Base-by-base conservation (phyloP, 1,284 basidiomycete species). In the Sanguinoderma infundibulare region DNA sequence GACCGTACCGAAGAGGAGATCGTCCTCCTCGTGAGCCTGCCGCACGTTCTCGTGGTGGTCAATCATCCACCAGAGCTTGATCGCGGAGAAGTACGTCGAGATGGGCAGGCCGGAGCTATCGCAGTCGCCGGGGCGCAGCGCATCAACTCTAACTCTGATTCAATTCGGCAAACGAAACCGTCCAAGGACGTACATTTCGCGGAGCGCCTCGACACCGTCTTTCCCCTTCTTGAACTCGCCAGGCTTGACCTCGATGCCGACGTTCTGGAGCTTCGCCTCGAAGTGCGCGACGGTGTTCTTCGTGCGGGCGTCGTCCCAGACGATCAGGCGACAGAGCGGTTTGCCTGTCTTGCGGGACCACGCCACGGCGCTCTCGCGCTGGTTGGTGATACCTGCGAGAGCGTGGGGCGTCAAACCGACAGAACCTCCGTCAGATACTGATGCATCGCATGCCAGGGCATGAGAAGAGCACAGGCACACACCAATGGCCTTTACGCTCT, bases 41-140 rank as follows among this genome's bases (percentile, higher is more conserved):
- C 83, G 78, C 50, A 98, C 95, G 38, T 87, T 86, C n/a, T 85
- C 83, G 68, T 92, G 78, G 74, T 98, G 89, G 74, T 97, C 92
- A 63, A 98, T 86, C 91, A 99, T 95, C 97, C 97, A 99, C 50
- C 92, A 87, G 61, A 98, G 82, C 80, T 98, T 99, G 77, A 97
- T 91, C 3, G 92, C 96, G 9, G 95, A 96, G 78, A 98, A 98
- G 78, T 98, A 98, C 0, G 96, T 98, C 22, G 95, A 97, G 22
- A 98, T 80, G n/a, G 92, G 92, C 42, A 98, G 83, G 38, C 95
- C 96, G 49, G 95, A 98, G 58, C 92, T 95, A 59, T 38, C 38
- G 17, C 24, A 46, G 28, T 3, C 35, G 34, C 10, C 10, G n/a
- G n/a, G n/a, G n/a, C n/a, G n/a, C n/a, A 28, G 5, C 6, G 2